Conservation (phyloP, 768 basidiomycete species). For the Suillus lakei region DNA sequence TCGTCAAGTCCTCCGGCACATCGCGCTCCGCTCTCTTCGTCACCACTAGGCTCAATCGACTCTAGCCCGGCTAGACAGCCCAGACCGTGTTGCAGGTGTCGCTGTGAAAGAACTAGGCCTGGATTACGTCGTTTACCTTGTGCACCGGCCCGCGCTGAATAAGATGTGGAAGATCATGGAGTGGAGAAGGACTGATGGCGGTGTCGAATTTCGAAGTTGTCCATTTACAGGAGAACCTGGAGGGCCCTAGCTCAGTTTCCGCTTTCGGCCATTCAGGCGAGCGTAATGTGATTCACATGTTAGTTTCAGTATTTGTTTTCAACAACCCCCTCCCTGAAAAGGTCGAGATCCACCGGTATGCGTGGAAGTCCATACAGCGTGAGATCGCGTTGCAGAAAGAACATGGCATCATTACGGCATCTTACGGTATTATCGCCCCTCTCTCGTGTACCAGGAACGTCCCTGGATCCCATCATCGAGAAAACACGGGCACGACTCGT, state of each 20-base stretch:
- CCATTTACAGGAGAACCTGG: slow-evolving; percentile 44
- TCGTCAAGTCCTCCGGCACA: slow-evolving; percentile 43
- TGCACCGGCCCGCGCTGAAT: slow-evolving; percentile 45
- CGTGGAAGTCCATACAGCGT: slow-evolving; percentile 30
- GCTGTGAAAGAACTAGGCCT: slow-evolving; percentile 41
- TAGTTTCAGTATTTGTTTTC: background rate
- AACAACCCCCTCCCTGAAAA: too few species aligned
- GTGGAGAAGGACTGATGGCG: slow-evolving; percentile 47
- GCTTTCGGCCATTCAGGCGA: slow-evolving; percentile 53
- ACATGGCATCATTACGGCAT: slow-evolving; percentile 29
- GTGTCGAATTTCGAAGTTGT: slow-evolving; percentile 50
- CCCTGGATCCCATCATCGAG: slow-evolving; percentile 35
- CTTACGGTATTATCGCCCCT: too few species aligned
- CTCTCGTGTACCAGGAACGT: too few species aligned
- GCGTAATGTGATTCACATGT: background rate
- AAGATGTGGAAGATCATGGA: slow-evolving; percentile 49
- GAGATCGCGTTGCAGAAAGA: too few species aligned
- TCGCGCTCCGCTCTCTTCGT: slow-evolving; percentile 46
- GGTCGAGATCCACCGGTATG: too few species aligned
- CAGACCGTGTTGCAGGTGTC: slow-evolving; percentile 41
- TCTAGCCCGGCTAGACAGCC: too few species aligned
- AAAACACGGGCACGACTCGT: slow-evolving; percentile 25
- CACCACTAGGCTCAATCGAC: slow-evolving; percentile 44
- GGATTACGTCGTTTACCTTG: too few species aligned
- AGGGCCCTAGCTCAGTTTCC: slow-evolving; percentile 41